phyloP scores from a whole-genome alignment of 169 alveolate species.

The Plasmodium relictum region DNA sequence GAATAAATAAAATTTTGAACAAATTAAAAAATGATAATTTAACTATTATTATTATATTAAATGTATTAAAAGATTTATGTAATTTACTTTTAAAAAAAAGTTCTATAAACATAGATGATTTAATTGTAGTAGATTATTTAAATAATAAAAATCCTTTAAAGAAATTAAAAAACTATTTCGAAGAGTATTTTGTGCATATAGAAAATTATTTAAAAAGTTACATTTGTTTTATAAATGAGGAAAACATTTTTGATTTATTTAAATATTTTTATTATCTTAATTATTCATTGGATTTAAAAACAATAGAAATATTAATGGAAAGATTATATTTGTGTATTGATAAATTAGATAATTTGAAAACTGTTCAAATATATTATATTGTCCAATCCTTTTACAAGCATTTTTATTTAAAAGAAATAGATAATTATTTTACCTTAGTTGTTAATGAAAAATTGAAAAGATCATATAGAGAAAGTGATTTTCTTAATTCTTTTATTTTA shows the following conservation, averaged over 20 bases:
- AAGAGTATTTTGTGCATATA: slow-evolving; percentile 54
- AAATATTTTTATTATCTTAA: slow-evolving; percentile 67
- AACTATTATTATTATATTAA: slow-evolving; percentile 34
- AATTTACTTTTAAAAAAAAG: slow-evolving; percentile 43
- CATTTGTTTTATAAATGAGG: slow-evolving; percentile 52
- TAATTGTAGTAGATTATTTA: slow-evolving; percentile 21
- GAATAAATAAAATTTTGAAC: slow-evolving; percentile 48
- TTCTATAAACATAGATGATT: slow-evolving; percentile 9
- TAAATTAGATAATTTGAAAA: slow-evolving; percentile 61
- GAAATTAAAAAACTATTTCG: slow-evolving; percentile 36
- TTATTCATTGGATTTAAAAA: slow-evolving; percentile 26
- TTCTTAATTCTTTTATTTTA: not conserved
- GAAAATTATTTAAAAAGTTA: slow-evolving; percentile 48
- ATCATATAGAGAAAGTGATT: not conserved
- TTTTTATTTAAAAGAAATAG: slow-evolving; percentile 41
- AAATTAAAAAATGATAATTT: slow-evolving; percentile 63
- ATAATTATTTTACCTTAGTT: slow-evolving; percentile 14
- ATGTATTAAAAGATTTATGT: slow-evolving; percentile 60
- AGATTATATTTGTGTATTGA: slow-evolving; percentile 40
- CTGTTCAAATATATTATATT: slow-evolving; percentile 40
- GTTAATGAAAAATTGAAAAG: slow-evolving; percentile 54
- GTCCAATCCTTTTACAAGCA: slow-evolving; percentile 43
- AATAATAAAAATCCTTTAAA: slow-evolving; percentile 39
- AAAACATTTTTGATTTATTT: slow-evolving; percentile 27
- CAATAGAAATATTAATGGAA: slow-evolving; percentile 39